These are phyloP conservation scores for Linaria vulgaris DNA, from an alignment of 257 asterid genomes.

Conservation along the genomic window DNA sequence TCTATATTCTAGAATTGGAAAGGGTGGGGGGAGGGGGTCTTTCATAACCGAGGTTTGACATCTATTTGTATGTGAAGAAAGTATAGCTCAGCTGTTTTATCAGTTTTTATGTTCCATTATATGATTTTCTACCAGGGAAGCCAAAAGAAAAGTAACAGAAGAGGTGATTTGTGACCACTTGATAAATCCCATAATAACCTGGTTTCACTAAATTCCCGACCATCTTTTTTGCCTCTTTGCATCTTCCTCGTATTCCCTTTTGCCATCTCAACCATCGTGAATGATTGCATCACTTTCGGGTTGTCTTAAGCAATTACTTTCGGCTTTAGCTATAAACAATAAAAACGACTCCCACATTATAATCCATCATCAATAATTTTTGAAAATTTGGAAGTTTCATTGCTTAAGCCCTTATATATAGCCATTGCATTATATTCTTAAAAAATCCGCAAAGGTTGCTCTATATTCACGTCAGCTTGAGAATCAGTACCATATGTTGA, in stretches of 20 bases:
- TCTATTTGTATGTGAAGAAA: not conserved
- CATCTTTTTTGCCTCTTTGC: not conserved
- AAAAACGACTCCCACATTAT: too few relatives aligned
- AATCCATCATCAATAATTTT: too few relatives aligned
- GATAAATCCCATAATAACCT: not conserved
- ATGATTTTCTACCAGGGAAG: not conserved
- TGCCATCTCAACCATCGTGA: not conserved
- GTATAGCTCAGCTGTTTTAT: not conserved
- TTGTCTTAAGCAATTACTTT: not conserved
- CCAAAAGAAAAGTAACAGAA: conserved; percentile 2
- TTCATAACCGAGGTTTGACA: too few relatives aligned
- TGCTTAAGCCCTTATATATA: too few relatives aligned
- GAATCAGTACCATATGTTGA: too few relatives aligned
- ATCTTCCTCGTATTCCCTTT: not conserved
- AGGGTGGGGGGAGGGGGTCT: too few relatives aligned
- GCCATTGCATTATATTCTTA: too few relatives aligned
- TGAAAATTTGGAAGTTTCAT: too few relatives aligned
- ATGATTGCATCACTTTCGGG: not conserved
- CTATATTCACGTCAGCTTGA: too few relatives aligned
- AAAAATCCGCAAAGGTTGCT: too few relatives aligned
- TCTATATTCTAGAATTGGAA: too few relatives aligned
- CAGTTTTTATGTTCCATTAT: conserved; percentile 2
- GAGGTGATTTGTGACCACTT: not conserved
- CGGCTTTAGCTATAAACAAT: not conserved
- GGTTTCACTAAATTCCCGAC: not conserved